These are phyloP conservation scores for Berberis vulgaris DNA, from an alignment of 164 flowering plant genomes.

Conservation along the genomic window DNA sequence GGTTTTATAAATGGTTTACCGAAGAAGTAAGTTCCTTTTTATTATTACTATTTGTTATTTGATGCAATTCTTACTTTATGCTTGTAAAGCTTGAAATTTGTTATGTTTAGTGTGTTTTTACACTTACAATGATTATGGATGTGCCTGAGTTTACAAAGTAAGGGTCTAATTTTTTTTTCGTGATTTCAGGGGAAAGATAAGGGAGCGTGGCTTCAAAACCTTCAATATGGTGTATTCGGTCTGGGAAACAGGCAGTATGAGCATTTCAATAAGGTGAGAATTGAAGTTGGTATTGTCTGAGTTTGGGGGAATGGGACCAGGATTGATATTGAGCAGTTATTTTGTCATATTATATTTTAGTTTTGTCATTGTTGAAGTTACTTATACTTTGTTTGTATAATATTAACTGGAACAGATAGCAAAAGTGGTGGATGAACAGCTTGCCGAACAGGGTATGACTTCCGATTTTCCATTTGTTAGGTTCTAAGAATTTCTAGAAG, in stretches of 20 bases:
- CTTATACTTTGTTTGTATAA: slow-evolving; percentile 11
- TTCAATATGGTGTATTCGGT: slow-evolving; percentile 78
- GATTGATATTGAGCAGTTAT: no score
- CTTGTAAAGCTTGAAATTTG: not conserved
- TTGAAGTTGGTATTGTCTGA: not conserved
- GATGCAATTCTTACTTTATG: no score
- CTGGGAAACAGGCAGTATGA: slow-evolving; percentile 95
- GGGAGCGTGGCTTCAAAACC: slow-evolving; percentile 52
- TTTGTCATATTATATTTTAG: not conserved
- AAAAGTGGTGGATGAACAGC: slow-evolving; percentile 61
- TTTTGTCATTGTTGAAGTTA: not conserved
- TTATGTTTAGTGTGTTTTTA: no score
- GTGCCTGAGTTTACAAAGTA: not conserved
- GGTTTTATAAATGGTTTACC: slow-evolving; percentile 86
- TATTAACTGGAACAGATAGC: slow-evolving; percentile 48
- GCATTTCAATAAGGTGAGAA: slow-evolving; percentile 85
- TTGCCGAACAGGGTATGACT: slow-evolving; percentile 61
- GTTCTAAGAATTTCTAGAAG: not conserved
- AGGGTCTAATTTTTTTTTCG: slow-evolving; percentile 3
- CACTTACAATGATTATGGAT: no score
- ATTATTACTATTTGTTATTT: not conserved
- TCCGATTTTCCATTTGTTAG: not conserved
- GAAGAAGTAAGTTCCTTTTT: slow-evolving; percentile 42
- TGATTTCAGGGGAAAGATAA: slow-evolving; percentile 51
- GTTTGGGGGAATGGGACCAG: no score